Percentiles rank a stretch among this genome's conserved stretches.
phyloP scores from a whole-genome alignment of 1,284 basidiomycete species.

The Microbotryum silenes-acaulis region DNA sequence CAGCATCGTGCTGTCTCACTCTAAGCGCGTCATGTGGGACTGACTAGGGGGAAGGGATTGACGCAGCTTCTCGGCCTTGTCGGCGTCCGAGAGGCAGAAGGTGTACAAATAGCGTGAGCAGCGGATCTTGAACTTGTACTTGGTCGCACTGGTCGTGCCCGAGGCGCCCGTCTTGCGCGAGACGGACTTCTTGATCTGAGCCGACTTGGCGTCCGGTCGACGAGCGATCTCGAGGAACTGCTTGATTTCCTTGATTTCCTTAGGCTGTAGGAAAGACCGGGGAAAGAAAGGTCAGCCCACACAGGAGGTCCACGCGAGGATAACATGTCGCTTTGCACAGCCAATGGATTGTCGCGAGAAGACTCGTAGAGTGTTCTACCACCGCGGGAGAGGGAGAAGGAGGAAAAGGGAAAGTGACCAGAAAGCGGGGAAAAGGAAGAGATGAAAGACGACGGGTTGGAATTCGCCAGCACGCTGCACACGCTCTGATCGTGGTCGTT shows the following conservation, averaged over 20 bases:
- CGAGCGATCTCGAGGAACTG: conserved; percentile 94
- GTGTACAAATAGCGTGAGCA: conserved; percentile 98
- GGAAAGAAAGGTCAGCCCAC: neutral
- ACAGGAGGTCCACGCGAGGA: neutral
- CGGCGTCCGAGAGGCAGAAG: conserved; percentile 84
- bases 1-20: too few relatives aligned
- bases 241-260: conserved; percentile 98
- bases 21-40: neutral
- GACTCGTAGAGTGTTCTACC: conserved; percentile 3
- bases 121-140: conserved; percentile 98
- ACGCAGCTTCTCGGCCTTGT: conserved; percentile 98
- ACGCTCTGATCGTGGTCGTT: too few relatives aligned
- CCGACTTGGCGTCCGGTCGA: conserved; percentile 54
- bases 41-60: conserved; percentile 74
- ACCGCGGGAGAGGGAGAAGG: neutral
- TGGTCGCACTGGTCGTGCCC: conserved; percentile 55
- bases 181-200: conserved; percentile 32
- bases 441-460: too few relatives aligned
- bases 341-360: conserved; percentile 6
- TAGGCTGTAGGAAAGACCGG: conserved; percentile 56
- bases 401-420: neutral
- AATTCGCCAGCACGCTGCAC: too few relatives aligned
- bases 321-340: neutral
- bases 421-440: too few relatives aligned
- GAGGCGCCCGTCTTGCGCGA: conserved; percentile 31